phyloP scores from a whole-genome alignment of 139 green algal species.

The Chlorella sp. region DNA sequence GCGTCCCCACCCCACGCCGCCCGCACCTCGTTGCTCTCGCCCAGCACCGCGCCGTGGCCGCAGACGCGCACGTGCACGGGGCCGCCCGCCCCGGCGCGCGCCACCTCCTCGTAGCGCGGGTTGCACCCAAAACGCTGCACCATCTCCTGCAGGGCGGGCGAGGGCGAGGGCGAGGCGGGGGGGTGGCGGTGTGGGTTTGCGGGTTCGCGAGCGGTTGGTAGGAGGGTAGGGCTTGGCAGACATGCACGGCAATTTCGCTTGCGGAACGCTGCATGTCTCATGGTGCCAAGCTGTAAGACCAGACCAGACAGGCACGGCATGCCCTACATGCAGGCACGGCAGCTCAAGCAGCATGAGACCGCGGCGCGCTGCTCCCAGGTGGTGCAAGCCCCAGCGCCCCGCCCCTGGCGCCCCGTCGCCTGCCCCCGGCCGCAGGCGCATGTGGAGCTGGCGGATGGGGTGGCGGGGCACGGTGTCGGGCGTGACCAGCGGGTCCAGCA shows the following conservation, averaged over 20 bases:
- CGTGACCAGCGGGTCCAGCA: conserved; percentile 40
- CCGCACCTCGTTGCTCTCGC: conserved; percentile 11
- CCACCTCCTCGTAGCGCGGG: conserved; percentile 15
- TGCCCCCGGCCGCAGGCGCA: background rate
- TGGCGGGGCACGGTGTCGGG: conserved; percentile 45
- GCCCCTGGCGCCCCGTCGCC: background rate
- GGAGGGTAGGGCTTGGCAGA: no score
- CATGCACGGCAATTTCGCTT: background rate
- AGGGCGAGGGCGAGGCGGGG: background rate
- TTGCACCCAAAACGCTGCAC: conserved; percentile 22
- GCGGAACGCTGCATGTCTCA: background rate
- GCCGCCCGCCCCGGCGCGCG: background rate
- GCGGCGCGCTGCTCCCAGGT: background rate
- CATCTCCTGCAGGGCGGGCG: conserved; percentile 19
- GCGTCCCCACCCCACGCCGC: no score
- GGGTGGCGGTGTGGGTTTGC: background rate
- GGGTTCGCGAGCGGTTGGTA: background rate
- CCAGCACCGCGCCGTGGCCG: conserved; percentile 7
- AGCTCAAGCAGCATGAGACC: background rate
- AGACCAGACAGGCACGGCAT: background rate
- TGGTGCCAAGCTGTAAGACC: no score
- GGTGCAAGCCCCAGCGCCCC: background rate
- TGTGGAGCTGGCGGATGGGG: conserved; percentile 32
- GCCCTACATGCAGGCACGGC: background rate
- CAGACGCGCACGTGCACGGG: conserved; percentile 8